Base-by-base conservation (phyloP, 805 yeast genomes). In the Spathaspora passalidarum region DNA sequence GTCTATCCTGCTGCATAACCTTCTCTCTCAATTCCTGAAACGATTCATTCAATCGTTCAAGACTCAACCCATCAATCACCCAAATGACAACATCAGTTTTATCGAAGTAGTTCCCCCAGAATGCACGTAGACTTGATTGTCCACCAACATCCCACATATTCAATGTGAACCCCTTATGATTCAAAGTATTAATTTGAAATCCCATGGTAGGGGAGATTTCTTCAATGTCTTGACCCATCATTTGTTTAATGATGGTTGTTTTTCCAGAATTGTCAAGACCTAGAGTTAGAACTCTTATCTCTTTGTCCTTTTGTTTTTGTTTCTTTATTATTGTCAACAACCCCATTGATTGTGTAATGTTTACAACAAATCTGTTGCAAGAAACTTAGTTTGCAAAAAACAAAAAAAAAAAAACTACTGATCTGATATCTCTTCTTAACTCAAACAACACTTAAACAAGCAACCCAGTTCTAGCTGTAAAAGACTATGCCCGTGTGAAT, bases 221-320 rank as follows among this genome's bases (percentile, higher is more conserved):
- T 6, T 61, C 55, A 5, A 76, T 72, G 48, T 81, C 80, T 51
- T 75, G 68, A 20, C 71, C 51, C 65, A 85, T 69, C 13, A 88
- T 58, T 16, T 70, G 59, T 47, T 82, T 81, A 18, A 90, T 84
- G 2, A 92, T 78, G 0, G 97, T 87, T 2, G 97, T 86, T 62
- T 91, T 91, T 2, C 98, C 98, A 0, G 96, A 79, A 62, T 88
- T 89, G 60, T 91, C 98, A 3, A 91, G 76, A 0, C 98, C 98
- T 10, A 91, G 75, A 47, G 88, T 73, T 18, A 92, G 69, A 20
- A 89, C 76, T 18, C 97, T 69, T 26, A 87, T 66, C 61, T 90
- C 96, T 45, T 74, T 72, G 53, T 88, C 96, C 61, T 88, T 89
- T 35, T 79, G 70, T 66, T 88, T 85, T 59, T 88, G 96, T 60